Evolutionary conservation across 2,329 filamentous ascomycete genomes (phyloP), one percentile per base, ranked within the genome.

Genomic region (Phialemoniopsis sp.): DNA sequence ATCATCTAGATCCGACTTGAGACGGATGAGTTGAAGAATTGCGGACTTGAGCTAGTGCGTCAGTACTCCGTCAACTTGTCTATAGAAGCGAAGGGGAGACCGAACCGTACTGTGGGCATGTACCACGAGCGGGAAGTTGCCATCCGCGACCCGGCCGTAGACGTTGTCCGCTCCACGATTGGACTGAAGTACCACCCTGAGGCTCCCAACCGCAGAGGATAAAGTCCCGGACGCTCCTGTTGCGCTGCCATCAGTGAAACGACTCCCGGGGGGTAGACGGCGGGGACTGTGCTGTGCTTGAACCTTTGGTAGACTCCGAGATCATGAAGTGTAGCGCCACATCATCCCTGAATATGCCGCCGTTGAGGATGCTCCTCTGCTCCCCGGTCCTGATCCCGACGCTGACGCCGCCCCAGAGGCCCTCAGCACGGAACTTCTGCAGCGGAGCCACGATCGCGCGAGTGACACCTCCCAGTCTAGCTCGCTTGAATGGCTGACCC

Each of bases 391-490:
- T 53, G 44, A 71, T 57, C 5, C 63, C 66, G 1, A 58, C 58
- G 41, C 64, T 69, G n/a, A 72, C 61, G 13, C 68, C 69, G 6
- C 51, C 52, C 5, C 63, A 46, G 15, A 64, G 61, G 9, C 50
- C 60, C 17, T 43, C 52, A 18, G 46, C 43, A n/a, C n/a, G n/a
- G n/a, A n/a, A n/a, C n/a, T n/a, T n/a, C 17, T 45, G 37, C 5
- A 56, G 18, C 3, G 67, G 68, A 5, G 64, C 50, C 3, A 67
- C 65, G 9, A 73, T 52, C 2, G 65, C 63, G 36, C 57, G 56
- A 4, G 67, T 72, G 14, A 72, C 57, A 14, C 69, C 69, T 13
- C 62, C 67, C 14, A 69, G 52, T 18, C 61, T 57, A 10, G 68
- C 67, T 17, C 67, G 55, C 2, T 49, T 52, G 43, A 72, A 68